These are phyloP conservation scores for Xenoacremonium recifei DNA, from an alignment of 2,329 filamentous ascomycete species.

Conservation along the genomic window DNA sequence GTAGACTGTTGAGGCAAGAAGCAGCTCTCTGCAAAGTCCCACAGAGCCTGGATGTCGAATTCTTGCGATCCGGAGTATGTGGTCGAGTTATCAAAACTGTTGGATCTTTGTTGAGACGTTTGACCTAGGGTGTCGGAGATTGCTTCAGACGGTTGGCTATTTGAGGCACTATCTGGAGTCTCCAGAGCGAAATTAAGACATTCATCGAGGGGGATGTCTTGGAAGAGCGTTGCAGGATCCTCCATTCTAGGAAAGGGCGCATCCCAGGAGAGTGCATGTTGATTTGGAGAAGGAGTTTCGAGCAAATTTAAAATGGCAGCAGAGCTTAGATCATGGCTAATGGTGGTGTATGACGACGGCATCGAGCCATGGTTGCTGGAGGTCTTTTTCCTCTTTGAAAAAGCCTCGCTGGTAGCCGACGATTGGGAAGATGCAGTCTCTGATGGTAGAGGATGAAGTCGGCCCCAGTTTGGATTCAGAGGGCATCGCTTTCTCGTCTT, in stretches of 20 bases:
- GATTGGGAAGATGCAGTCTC: conserved; percentile 2
- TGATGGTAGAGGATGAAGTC: conserved; percentile 1
- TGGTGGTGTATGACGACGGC: no score
- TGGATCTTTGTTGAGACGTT: conserved; percentile 1
- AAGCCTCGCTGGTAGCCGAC: neutral
- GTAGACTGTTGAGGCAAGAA: neutral
- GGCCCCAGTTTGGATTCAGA: conserved; percentile 27
- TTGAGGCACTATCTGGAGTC: no score
- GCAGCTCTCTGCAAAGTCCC: neutral
- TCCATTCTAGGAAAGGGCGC: conserved; percentile 10
- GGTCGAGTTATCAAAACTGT: conserved; percentile 7
- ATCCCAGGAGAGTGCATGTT: conserved; percentile 12
- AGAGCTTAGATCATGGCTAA: no score
- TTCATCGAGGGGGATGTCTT: no score
- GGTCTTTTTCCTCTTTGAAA: conserved; percentile 10
- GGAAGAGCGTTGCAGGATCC: no score
- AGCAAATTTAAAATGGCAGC: conserved; percentile 6
- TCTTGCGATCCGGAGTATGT: conserved; percentile 10
- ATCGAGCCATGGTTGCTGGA: neutral
- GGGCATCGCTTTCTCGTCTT: conserved; percentile 30
- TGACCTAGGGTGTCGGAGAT: neutral
- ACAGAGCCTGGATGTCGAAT: conserved; percentile 6
- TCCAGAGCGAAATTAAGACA: no score
- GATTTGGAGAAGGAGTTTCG: conserved; percentile 9
- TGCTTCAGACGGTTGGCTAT: conserved; percentile 2